A percentile compares a stretch with the other conserved stretches of the same genome.
These are phyloP conservation scores for Hortaea werneckii DNA, from an alignment of 2,329 filamentous ascomycete genomes.

Conservation along the genomic window DNA sequence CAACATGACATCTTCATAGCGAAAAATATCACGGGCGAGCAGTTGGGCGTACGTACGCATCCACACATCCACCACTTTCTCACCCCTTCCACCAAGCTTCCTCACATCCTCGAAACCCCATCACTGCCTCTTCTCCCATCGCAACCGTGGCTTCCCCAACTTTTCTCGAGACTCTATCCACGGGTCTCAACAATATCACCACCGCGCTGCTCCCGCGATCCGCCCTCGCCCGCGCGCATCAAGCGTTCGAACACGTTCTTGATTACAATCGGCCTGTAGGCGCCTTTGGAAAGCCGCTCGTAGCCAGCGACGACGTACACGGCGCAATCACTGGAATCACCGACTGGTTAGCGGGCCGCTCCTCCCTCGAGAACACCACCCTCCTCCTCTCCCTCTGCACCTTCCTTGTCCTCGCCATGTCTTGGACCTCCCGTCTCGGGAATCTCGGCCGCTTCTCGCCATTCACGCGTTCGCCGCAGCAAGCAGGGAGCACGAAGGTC, in stretches of 20 bases:
- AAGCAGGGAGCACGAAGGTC: constrained; percentile 42
- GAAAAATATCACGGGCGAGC: not conserved
- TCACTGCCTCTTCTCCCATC: not conserved
- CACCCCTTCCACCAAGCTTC: no score
- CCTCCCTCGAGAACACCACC: constrained; percentile 22
- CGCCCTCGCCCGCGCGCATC: not conserved
- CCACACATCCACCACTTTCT: no score
- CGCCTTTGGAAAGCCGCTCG: not conserved
- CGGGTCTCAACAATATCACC: constrained; percentile 2
- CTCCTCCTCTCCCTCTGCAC: constrained; percentile 24
- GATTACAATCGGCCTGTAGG: not conserved
- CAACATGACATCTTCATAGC: not conserved
- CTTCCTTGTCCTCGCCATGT: constrained; percentile 32
- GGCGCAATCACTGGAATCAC: constrained; percentile 3
- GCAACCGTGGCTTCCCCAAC: not conserved
- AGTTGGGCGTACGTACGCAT: no score
- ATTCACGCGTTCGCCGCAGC: constrained; percentile 34
- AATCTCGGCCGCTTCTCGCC: constrained; percentile 39
- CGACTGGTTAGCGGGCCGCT: constrained; percentile 16
- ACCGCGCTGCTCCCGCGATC: constrained; percentile 4
- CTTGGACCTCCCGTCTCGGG: constrained; percentile 38
- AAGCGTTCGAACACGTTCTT: constrained; percentile 4
- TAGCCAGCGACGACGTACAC: constrained; percentile 5
- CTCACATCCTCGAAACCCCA: no score
- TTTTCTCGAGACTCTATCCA: not conserved